These are phyloP conservation scores for Fusarium mangiferae DNA, from an alignment of 2,329 filamentous ascomycete genomes.

Conservation along the genomic window DNA sequence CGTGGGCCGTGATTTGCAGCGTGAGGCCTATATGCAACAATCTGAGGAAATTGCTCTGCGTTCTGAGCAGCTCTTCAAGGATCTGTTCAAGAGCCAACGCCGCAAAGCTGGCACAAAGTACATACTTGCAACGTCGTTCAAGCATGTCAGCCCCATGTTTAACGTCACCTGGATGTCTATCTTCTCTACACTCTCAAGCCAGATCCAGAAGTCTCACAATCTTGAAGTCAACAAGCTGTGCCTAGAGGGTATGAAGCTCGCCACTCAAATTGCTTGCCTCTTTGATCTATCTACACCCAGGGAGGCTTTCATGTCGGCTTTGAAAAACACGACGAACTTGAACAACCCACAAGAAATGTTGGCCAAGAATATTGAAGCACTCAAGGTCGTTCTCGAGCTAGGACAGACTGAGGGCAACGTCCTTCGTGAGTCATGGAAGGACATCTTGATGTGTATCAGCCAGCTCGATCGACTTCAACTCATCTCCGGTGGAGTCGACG, in stretches of 20 bases:
- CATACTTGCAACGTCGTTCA: conserved; percentile 92
- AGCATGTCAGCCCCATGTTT: conserved; percentile 98
- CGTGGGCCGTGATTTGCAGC: conserved; percentile 88
- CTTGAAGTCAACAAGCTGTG: conserved; percentile 91
- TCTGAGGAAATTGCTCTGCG: conserved; percentile 87
- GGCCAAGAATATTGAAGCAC: conserved; percentile 93
- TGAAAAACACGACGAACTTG: conserved; percentile 94
- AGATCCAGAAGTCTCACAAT: conserved; percentile 93
- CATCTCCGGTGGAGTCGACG: conserved; percentile 93
- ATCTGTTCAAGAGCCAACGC: conserved; percentile 88
- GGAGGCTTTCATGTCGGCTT: conserved; percentile 91
- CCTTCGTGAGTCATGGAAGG: conserved; percentile 91
- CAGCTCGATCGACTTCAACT: conserved; percentile 95
- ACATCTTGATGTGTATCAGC: conserved; percentile 93
- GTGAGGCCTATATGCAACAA: conserved; percentile 93
- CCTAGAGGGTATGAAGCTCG: conserved; percentile 94
- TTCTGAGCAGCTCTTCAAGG: conserved; percentile 89
- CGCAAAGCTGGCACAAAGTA: conserved; percentile 79
- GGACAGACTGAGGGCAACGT: conserved; percentile 93
- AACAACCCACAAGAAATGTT: conserved; percentile 96
- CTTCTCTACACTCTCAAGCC: conserved; percentile 90
- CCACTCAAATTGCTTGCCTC: conserved; percentile 90
- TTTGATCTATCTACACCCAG: conserved; percentile 94
- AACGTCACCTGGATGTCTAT: conserved; percentile 99
- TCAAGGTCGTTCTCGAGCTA: conserved; percentile 91